phyloP scores from a whole-genome alignment of 148 eudicot species.

The Cornus controversa region DNA sequence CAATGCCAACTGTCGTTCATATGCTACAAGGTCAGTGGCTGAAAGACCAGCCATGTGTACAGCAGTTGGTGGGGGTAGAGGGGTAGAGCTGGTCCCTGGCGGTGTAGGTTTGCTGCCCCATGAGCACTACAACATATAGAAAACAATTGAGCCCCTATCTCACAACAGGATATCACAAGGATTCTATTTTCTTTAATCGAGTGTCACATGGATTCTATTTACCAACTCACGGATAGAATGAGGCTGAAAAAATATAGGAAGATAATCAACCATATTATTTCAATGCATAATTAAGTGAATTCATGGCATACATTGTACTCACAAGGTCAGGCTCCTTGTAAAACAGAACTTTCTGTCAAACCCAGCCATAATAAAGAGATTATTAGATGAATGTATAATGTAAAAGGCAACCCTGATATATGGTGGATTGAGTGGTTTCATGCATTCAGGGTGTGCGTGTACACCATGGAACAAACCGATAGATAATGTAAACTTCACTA shows the following conservation, averaged over 20 bases:
- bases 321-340: neutral
- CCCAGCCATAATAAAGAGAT: neutral
- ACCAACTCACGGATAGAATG: neutral
- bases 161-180: neutral
- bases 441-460: neutral
- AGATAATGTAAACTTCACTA: neutral
- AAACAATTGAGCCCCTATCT: neutral
- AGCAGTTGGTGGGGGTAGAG: conserved; percentile 62
- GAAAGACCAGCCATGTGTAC: conserved; percentile 42
- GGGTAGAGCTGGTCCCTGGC: conserved; percentile 69
- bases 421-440: too few relatives aligned
- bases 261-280: neutral
- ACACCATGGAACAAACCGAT: neutral
- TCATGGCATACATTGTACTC: neutral
- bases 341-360: neutral
- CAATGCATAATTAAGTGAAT: neutral
- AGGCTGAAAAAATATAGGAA: neutral
- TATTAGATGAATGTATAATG: too few relatives aligned
- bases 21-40: conserved; percentile 53
- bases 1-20: conserved; percentile 61
- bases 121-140: conserved; percentile 48
- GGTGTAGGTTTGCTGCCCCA: conserved; percentile 94
- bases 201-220: too few relatives aligned
- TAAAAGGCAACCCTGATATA: too few relatives aligned
- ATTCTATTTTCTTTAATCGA: too few relatives aligned